phyloP scores from a whole-genome alignment of 768 basidiomycete species.

The Leccinellum rugosiceps region DNA sequence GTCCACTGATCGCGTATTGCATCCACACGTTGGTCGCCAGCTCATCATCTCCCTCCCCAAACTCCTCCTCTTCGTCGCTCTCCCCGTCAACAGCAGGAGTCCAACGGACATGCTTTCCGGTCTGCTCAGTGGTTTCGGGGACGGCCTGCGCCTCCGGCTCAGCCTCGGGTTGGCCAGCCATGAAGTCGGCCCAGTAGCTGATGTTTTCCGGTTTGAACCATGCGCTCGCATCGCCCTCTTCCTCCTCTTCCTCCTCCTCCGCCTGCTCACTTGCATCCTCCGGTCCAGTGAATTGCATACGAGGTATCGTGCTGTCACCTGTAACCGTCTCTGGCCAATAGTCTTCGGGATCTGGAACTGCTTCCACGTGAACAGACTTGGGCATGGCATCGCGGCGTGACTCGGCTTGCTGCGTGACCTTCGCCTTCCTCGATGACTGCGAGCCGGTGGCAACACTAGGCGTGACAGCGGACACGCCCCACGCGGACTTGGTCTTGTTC shows the following conservation, averaged over 20 bases:
- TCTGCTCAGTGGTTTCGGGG: slow-evolving; percentile 3
- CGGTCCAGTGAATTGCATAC: slow-evolving; percentile 1
- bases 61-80: slow-evolving; percentile 26
- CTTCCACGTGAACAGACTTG: slow-evolving; percentile 14
- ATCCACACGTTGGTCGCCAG: slow-evolving; percentile 27
- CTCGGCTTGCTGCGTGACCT: slow-evolving; percentile 7
- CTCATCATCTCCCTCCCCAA: slow-evolving; percentile 12
- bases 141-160: slow-evolving; percentile 6
- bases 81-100: slow-evolving; percentile 18
- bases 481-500: slow-evolving; percentile 18
- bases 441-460: neutral
- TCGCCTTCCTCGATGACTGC: slow-evolving; percentile 19
- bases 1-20: slow-evolving; percentile 30
- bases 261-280: slow-evolving; percentile 14
- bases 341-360: slow-evolving; percentile 15
- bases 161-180: slow-evolving; percentile 16
- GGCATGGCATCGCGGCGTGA: slow-evolving; percentile 5
- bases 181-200: slow-evolving; percentile 30
- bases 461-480: slow-evolving; percentile 8
- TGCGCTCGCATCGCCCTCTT: slow-evolving; percentile 17
- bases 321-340: neutral
- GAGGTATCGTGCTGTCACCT: slow-evolving; percentile 2
- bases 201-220: slow-evolving; percentile 26
- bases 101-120: slow-evolving; percentile 25
- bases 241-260: slow-evolving; percentile 22